Evolutionary conservation across 495 filamentous ascomycete species (phyloP).

Genomic region (Aspergillus bertholletiae): DNA sequence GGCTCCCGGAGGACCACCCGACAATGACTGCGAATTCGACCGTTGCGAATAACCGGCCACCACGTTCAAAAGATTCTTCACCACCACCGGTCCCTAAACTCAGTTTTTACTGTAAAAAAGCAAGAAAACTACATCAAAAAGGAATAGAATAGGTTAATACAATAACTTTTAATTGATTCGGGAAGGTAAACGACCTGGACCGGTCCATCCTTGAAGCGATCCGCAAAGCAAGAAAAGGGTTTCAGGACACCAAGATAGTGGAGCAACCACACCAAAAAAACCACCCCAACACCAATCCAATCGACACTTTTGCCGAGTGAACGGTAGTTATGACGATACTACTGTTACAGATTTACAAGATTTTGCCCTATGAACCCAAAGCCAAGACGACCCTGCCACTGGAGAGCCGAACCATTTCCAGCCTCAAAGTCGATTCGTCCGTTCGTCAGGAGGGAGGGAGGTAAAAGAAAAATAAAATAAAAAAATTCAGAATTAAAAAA

Average conservation of each 20-base stretch:
- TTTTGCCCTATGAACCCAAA: neutral
- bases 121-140: neutral
- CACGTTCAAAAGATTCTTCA: neutral
- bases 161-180: too few relatives aligned
- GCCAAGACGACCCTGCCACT: conserved; percentile 6
- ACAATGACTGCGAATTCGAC: neutral
- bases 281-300: neutral
- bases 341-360: conserved; percentile 2
- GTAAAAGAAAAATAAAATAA: too few relatives aligned
- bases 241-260: neutral
- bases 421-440: neutral
- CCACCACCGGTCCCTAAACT: neutral
- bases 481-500: too few relatives aligned
- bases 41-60: neutral
- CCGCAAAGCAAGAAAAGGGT: conserved; percentile 1
- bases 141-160: neutral
- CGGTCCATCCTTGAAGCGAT: conserved; percentile 1
- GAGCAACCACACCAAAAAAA: neutral
- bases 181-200: neutral
- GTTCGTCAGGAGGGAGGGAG: too few relatives aligned
- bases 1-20: too few relatives aligned
- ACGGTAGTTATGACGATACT: neutral
- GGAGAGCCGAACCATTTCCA: neutral
- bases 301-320: conserved; percentile 5
- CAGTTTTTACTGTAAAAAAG: neutral